Evolutionary conservation across 192 early-diverging fungal genomes (phyloP), one percentile per base, ranked within the genome.

Genomic region (Paraglomus occultum): DNA sequence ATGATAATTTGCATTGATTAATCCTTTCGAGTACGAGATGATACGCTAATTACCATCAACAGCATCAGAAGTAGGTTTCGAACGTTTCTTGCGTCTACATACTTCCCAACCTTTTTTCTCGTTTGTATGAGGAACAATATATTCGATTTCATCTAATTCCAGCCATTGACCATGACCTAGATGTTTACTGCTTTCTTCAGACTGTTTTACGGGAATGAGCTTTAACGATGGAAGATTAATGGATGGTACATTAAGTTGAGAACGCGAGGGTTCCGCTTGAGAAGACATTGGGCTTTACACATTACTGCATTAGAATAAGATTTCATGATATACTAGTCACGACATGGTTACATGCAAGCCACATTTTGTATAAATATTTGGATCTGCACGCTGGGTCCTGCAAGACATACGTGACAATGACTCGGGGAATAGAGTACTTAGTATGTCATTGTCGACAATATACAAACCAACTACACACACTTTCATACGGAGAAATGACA

Each of bases 381-480:
- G 31, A 31, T 31, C 31, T 31, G 31, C 31, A n/a, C n/a, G n/a
- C n/a, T n/a, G n/a, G n/a, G n/a, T n/a, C n/a, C n/a, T n/a, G n/a
- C n/a, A n/a, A n/a, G n/a, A n/a, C n/a, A n/a, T n/a, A n/a, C n/a
- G n/a, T n/a, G n/a, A n/a, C n/a, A n/a, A n/a, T n/a, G n/a, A n/a
- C n/a, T n/a, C n/a, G n/a, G n/a, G n/a, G n/a, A n/a, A n/a, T n/a
- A n/a, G n/a, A n/a, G n/a, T n/a, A n/a, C n/a, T n/a, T n/a, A n/a
- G n/a, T n/a, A 82, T 76, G 75, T 86, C 85, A 6, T 79, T 71
- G 17, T 62, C 75, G 11, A 72, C 53, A 64, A 77, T 75, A 71
- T 86, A 86, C 39, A 86, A 46, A 17, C 81, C 85, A 5, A 84
- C 47, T 0, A 82, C 76, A 48, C 82, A 86, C 9, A 86, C 85